phyloP scores from a whole-genome alignment of 2,329 filamentous ascomycete genomes.

The Aspergillus pseudoglaucus region DNA sequence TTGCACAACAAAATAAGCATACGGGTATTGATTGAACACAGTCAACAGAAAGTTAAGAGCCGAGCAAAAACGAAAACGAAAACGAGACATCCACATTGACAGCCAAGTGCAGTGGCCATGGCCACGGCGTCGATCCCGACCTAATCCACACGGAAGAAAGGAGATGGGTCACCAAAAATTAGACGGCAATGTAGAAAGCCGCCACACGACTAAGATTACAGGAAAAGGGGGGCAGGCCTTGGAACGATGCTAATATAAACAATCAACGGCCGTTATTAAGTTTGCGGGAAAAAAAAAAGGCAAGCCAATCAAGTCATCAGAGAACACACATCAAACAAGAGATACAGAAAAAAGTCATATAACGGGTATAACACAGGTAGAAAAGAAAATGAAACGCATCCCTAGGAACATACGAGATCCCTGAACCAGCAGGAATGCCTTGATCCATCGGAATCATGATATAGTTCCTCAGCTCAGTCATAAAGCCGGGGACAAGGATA shows the following conservation, averaged over 20 bases:
- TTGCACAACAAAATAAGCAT: background rate
- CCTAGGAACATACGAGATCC: background rate
- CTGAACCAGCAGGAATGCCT: background rate
- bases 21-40: background rate
- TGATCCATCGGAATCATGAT: background rate
- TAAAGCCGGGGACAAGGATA: background rate
- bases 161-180: background rate
- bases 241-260: background rate
- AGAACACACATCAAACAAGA: background rate
- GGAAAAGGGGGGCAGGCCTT: background rate
- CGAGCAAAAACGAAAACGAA: background rate
- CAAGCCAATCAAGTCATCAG: background rate
- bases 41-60: background rate
- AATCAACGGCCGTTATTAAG: too few relatives aligned
- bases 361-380: constrained; percentile 1
- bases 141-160: background rate
- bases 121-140: background rate
- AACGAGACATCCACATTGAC: background rate
- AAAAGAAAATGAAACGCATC: background rate
- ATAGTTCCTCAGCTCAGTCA: background rate
- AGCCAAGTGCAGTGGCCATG: background rate
- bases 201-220: constrained; percentile 2
- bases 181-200: background rate
- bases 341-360: background rate
- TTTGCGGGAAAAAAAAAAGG: background rate